A percentile compares a stretch with the other conserved stretches of the same genome.
phyloP scores from a whole-genome alignment of 768 basidiomycete genomes.

The Coprinopsis strossmayeri region DNA sequence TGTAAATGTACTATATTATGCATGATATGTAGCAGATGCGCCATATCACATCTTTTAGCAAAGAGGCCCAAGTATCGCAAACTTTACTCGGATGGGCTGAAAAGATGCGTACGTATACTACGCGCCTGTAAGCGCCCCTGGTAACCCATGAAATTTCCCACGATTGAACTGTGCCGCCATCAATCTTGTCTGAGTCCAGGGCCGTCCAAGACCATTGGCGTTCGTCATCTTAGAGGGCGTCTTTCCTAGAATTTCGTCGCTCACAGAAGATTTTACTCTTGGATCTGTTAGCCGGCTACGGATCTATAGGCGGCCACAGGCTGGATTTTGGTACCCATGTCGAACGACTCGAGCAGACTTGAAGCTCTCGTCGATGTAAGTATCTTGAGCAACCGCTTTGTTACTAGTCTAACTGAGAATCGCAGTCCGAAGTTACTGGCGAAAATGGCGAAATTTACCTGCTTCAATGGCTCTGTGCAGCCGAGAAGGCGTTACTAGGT shows the following conservation, averaged over 20 bases:
- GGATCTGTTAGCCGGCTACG: not conserved
- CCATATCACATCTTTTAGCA: not conserved
- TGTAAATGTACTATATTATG: not conserved
- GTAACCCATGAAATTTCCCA: no score
- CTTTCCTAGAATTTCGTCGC: not conserved
- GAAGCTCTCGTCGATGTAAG: conserved; percentile 19
- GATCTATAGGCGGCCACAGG: not conserved
- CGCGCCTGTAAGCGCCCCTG: no score
- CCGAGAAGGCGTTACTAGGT: conserved; percentile 50
- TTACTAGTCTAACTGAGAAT: not conserved
- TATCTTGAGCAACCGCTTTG: not conserved
- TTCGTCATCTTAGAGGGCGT: no score
- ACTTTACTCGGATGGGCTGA: no score
- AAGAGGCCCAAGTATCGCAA: no score
- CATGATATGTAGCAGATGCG: not conserved
- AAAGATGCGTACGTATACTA: no score
- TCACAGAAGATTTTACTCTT: not conserved
- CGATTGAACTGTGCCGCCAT: no score
- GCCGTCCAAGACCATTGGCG: no score
- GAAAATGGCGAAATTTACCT: conserved; percentile 81
- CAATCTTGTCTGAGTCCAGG: no score
- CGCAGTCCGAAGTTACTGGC: conserved; percentile 59
- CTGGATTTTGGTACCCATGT: conserved; percentile 8
- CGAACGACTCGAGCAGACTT: conserved; percentile 15
- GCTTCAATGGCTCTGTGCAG: conserved; percentile 74